These are phyloP conservation scores for Asterochloris sp. DNA, from an alignment of 139 green algal species.

Conservation along the genomic window DNA sequence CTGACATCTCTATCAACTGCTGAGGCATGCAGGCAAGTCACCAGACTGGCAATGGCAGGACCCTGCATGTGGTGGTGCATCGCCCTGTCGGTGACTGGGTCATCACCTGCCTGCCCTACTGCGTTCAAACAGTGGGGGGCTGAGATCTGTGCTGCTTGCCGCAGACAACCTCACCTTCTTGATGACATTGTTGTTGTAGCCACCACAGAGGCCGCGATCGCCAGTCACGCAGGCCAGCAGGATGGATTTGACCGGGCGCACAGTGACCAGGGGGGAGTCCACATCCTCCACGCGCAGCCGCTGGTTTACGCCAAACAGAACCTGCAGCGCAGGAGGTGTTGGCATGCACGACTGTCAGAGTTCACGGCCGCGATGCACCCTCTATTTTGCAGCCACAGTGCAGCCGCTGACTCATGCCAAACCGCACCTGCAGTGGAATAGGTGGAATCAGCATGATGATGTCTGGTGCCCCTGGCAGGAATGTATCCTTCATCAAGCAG, in stretches of 20 bases:
- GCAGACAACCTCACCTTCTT: constrained; percentile 66
- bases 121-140: not conserved
- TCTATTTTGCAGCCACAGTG: not conserved
- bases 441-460: no score
- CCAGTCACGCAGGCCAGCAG: constrained; percentile 88
- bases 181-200: constrained; percentile 98
- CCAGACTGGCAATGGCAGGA: no score
- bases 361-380: not conserved
- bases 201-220: constrained; percentile 97
- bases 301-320: constrained; percentile 98
- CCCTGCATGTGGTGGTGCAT: no score
- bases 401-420: not conserved
- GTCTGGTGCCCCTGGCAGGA: no score
- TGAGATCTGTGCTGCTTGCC: not conserved
- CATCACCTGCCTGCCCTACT: not conserved
- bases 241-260: constrained; percentile 94
- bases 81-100: not conserved
- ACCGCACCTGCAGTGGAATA: not conserved
- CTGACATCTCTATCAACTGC: no score
- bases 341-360: not conserved
- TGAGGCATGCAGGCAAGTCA: no score
- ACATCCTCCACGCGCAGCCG: constrained; percentile 93
- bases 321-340: constrained; percentile 41
- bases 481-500: no score
- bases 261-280: constrained; percentile 88